Evolutionary conservation across 2,329 filamentous ascomycete species (phyloP), one percentile per base, ranked within the genome.

Genomic region (Arthroderma sp.): DNA sequence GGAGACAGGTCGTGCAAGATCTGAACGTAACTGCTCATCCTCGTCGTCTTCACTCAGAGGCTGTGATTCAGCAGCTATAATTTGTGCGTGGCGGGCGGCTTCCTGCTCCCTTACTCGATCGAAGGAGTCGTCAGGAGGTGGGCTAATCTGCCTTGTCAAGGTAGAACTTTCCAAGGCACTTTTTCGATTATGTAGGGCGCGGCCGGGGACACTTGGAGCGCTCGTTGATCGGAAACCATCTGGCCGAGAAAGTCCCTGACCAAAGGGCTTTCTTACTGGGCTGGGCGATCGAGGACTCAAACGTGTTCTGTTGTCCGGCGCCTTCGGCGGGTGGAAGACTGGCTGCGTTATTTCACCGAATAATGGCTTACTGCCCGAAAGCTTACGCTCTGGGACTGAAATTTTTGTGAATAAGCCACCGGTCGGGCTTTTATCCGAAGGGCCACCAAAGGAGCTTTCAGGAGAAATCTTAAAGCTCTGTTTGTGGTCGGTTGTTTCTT

Each of bases 11-110:
- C 57, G 60, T 38, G 62, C 60, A 40, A 72, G 59, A 38, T 71
- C 66, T 33, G 62, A 60, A 37, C 65, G 68, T 10, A 71, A 57
- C 45, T 60, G 59, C 47, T 70, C 68, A 48, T 70, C 68, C 48
- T 72, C 69, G 39, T 69, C 65, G 45, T 71, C 69, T 32, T 68
- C 65, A 4, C 60, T 62, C 29, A 68, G 57, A n/a, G 58, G 55
- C 22, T 66, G 54, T 22, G 53, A 54, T 43, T 64, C 61, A 36
- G 63, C 58, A 41, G 59, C 57, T 31, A 57, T 50, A 9, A 53
- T 56, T 42, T 60, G 56, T 15, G 61, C 59, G 42, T 63, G 53
- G 22, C 57, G 53, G 32, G 59, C 55, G 32, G 51, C 55, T 27
- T 56, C 51, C 36, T 57, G 58, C 22, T 52, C 53, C 39, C 57